Evolutionary conservation across 2,329 filamentous ascomycete genomes (phyloP).

Genomic region (Cladosporium sp.): DNA sequence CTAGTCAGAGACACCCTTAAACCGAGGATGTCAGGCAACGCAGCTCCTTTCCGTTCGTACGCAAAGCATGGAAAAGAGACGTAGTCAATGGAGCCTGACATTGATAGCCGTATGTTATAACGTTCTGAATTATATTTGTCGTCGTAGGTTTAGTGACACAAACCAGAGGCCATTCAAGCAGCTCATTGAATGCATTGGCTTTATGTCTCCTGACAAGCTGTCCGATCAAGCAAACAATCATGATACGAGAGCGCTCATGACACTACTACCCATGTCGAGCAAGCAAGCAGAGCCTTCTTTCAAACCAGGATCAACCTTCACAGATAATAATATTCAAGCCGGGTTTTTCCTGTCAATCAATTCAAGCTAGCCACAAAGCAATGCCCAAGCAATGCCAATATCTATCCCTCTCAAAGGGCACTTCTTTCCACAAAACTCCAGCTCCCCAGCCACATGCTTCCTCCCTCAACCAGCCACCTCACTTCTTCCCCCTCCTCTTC

Average conservation of each 20-base stretch:
- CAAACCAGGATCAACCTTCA: not conserved
- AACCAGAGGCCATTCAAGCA: not conserved
- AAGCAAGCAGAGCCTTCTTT: not conserved
- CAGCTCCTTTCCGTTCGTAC: not conserved
- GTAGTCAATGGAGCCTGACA: constrained; percentile 6
- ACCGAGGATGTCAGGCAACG: not conserved
- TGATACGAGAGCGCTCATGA: not conserved
- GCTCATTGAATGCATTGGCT: no score
- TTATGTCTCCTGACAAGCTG: no score
- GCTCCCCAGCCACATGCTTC: not conserved
- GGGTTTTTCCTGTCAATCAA: no score
- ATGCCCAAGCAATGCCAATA: no score
- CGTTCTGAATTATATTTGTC: not conserved
- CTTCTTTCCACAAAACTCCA: no score
- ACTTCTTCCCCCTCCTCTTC: not conserved
- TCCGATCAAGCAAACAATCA: not conserved
- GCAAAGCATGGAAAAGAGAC: constrained; percentile 5
- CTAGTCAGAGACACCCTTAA: not conserved
- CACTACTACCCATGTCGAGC: not conserved
- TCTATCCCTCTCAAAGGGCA: no score
- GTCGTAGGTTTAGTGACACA: not conserved
- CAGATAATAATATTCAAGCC: not conserved
- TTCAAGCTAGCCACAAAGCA: no score
- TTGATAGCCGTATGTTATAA: not conserved
- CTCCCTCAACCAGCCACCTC: not conserved